Evolutionary conservation across 1,139 yeast genomes (phyloP).

Genomic region (Arxiozyma slooffiae): DNA sequence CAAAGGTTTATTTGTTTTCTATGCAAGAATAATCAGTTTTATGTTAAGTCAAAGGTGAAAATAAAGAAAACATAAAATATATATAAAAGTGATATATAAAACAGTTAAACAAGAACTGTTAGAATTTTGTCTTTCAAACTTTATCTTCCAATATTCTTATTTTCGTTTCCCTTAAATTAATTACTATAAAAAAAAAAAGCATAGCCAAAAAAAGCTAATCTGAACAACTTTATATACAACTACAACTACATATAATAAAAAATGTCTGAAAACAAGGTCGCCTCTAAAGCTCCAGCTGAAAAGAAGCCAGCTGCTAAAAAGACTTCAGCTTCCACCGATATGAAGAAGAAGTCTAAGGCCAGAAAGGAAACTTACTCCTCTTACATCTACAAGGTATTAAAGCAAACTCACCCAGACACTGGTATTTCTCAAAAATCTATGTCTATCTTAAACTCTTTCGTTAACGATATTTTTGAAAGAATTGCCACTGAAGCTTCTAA

Average conservation of each 20-base stretch:
- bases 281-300: slow-evolving; percentile 97
- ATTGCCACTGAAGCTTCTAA: slow-evolving; percentile 97
- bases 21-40: too few species aligned
- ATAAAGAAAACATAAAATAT: too few species aligned
- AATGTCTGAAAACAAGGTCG: slow-evolving; percentile 99
- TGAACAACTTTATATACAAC: neutral
- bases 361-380: slow-evolving; percentile 99
- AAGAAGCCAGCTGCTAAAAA: slow-evolving; percentile 96
- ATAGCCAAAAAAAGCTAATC: neutral
- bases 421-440: slow-evolving; percentile 99
- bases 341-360: slow-evolving; percentile 91
- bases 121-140: neutral
- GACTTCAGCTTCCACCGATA: slow-evolving; percentile 65
- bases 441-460: slow-evolving; percentile 98
- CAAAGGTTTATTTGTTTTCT: neutral
- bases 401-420: slow-evolving; percentile 99
- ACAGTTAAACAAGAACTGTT: neutral
- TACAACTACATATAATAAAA: slow-evolving; percentile 6
- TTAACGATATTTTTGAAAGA: slow-evolving; percentile 92
- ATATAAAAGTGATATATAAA: neutral
- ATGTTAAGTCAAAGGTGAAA: neutral
- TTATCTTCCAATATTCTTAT: neutral
- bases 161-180: neutral
- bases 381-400: slow-evolving; percentile 95
- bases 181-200: slow-evolving; percentile 1